Evolutionary conservation across 768 basidiomycete species (phyloP).

Genomic region (Epithele typhae): DNA sequence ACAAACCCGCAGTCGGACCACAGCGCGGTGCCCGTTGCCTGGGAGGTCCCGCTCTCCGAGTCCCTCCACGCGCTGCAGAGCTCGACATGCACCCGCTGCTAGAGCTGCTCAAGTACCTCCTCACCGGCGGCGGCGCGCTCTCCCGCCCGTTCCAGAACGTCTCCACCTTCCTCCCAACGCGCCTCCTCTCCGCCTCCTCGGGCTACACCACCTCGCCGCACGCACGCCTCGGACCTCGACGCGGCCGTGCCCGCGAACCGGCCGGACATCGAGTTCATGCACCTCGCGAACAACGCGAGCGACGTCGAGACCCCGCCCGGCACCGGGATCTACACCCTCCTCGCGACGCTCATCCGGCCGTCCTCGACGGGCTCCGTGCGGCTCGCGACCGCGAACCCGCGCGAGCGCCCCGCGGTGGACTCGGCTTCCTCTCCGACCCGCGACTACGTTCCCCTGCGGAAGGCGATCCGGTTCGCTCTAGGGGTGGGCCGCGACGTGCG

Average conservation of each 20-base stretch:
- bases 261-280: conserved; percentile 38
- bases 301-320: conserved; percentile 3
- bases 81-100: conserved; percentile 22
- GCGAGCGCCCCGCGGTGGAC: conserved; percentile 25
- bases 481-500: conserved; percentile 15
- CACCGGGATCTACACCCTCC: conserved; percentile 13
- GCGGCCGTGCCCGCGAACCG: conserved; percentile 15
- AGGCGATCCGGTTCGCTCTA: conserved; percentile 13
- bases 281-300: conserved; percentile 4
- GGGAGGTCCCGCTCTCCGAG: conserved; percentile 29
- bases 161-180: conserved; percentile 4
- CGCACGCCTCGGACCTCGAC: neutral
- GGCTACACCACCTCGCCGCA: neutral
- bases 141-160: conserved; percentile 6
- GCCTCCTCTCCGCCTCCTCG: neutral
- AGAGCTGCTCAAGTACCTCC: conserved; percentile 30
- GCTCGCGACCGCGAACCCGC: conserved; percentile 27
- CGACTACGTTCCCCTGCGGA: conserved; percentile 25
- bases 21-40: conserved; percentile 29
- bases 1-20: conserved; percentile 17
- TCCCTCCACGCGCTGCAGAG: conserved; percentile 25
- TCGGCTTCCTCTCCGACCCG: conserved; percentile 19
- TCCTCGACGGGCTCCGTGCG: conserved; percentile 20
- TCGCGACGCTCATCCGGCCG: conserved; percentile 23
- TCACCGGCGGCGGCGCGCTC: conserved; percentile 28